Percentiles rank a stretch among this genome's conserved stretches.
These are phyloP conservation scores for Yamadazyma philogaea DNA, from an alignment of 805 yeast species.

Conservation along the genomic window DNA sequence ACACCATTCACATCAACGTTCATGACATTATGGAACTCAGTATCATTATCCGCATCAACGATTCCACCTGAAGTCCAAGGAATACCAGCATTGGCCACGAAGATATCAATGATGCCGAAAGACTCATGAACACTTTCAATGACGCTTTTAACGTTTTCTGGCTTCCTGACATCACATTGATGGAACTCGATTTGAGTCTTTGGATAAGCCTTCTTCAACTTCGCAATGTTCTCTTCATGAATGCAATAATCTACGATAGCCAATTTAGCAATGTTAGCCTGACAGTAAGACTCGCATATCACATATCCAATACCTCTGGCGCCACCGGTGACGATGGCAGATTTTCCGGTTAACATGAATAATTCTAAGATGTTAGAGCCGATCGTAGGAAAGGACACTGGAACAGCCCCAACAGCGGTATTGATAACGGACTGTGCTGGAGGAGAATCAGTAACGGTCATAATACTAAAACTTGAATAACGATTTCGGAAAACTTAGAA, in stretches of 20 bases:
- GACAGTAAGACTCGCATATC: conserved; percentile 36
- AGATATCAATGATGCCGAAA: conserved; percentile 39
- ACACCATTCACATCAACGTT: conserved; percentile 77
- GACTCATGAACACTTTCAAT: conserved; percentile 28
- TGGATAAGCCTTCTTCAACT: conserved; percentile 29
- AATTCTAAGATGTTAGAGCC: conserved; percentile 26
- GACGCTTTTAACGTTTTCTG: conserved; percentile 34
- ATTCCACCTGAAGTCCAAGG: conserved; percentile 46
- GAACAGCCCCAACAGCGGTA: conserved; percentile 37
- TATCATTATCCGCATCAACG: conserved; percentile 43
- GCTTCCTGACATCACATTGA: conserved; percentile 39
- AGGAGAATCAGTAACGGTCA: conserved; percentile 18
- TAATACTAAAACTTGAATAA: conserved; percentile 5
- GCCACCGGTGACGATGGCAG: conserved; percentile 38
- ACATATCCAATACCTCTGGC: conserved; percentile 38
- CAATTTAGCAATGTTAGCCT: conserved; percentile 34
- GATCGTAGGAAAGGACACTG: conserved; percentile 33
- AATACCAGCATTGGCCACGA: conserved; percentile 47
- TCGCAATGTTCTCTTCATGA: conserved; percentile 25
- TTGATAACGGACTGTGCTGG: conserved; percentile 25
- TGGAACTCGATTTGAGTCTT: conserved; percentile 29
- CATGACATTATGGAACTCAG: conserved; percentile 69
- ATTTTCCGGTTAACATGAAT: conserved; percentile 29
- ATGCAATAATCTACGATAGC: conserved; percentile 41
- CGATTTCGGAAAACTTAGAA: not conserved